phyloP scores from a whole-genome alignment of 345 rosid species.

The Pugionium cornutum region DNA sequence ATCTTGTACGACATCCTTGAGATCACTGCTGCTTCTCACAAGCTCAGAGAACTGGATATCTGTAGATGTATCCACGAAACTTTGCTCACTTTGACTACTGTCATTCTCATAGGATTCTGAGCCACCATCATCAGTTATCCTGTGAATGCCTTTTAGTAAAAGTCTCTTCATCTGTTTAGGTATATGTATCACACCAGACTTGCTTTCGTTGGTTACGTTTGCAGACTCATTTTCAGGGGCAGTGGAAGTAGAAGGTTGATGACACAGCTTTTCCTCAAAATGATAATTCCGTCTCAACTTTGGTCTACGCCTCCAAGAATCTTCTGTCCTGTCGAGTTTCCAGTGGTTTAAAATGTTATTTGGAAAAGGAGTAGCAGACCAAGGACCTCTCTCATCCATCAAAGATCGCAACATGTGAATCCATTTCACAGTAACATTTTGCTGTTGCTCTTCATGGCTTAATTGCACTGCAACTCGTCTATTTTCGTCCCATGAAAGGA shows the following conservation, averaged over 20 bases:
- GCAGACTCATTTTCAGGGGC: slow-evolving; percentile 49
- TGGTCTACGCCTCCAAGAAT: slow-evolving; percentile 90
- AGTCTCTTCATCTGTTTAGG: slow-evolving; percentile 97
- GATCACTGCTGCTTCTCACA: slow-evolving; percentile 60
- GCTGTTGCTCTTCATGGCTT: slow-evolving; percentile 82
- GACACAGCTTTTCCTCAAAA: slow-evolving; percentile 82
- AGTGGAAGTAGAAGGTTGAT: slow-evolving; percentile 55
- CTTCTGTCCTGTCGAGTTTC: slow-evolving; percentile 99
- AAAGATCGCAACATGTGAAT: slow-evolving; percentile 88
- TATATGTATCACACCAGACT: slow-evolving; percentile 73
- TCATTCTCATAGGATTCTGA: slow-evolving; percentile 66
- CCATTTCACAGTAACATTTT: slow-evolving; percentile 92
- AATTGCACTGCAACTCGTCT: slow-evolving; percentile 71
- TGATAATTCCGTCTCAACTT: slow-evolving; percentile 88
- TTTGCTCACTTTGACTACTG: slow-evolving; percentile 52
- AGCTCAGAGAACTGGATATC: slow-evolving; percentile 50
- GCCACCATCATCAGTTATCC: slow-evolving; percentile 79
- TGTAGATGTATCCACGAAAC: slow-evolving; percentile 48
- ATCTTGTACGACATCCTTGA: slow-evolving; percentile 58
- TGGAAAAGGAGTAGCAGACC: slow-evolving; percentile 97
- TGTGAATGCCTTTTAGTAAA: slow-evolving; percentile 77
- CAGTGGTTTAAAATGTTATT: slow-evolving; percentile 65
- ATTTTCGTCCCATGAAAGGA: slow-evolving; percentile 77
- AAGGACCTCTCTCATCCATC: slow-evolving; percentile 97
- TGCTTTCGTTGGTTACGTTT: slow-evolving; percentile 51